A percentile compares a stretch with the other conserved stretches of the same genome.
phyloP scores from a whole-genome alignment of 352 stramenopile species.

The Saprolegnia parasitica region DNA sequence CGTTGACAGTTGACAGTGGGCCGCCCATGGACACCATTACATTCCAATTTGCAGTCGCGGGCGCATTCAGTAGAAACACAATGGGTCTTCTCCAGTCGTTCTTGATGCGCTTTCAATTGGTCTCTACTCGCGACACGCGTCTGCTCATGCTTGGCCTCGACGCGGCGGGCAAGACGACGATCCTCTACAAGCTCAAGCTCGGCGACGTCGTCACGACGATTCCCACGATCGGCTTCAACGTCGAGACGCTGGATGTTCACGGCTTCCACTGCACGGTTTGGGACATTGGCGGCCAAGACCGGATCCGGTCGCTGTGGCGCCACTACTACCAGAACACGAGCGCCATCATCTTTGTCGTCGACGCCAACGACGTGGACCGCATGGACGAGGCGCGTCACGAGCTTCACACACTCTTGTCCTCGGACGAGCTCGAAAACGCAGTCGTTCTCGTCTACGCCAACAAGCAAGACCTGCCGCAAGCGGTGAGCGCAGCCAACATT shows the following conservation, averaged over 20 bases:
- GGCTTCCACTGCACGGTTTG: slow-evolving; percentile 29
- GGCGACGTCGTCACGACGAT: slow-evolving; percentile 30
- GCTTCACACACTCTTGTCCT: not conserved
- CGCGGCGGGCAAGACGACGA: slow-evolving; percentile 30
- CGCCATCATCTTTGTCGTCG: slow-evolving; percentile 31
- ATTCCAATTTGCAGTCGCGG: too few relatives aligned
- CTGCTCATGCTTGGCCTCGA: slow-evolving; percentile 31
- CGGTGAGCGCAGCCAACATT: slow-evolving; percentile 9
- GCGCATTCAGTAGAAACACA: too few relatives aligned
- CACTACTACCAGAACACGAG: slow-evolving; percentile 66
- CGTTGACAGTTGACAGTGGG: too few relatives aligned
- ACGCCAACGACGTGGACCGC: slow-evolving; percentile 27
- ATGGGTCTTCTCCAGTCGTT: too few relatives aligned
- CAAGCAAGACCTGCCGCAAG: slow-evolving; percentile 20
- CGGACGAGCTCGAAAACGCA: slow-evolving; percentile 3
- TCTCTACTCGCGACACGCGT: too few relatives aligned
- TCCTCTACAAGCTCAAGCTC: slow-evolving; percentile 30
- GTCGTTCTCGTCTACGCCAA: slow-evolving; percentile 26
- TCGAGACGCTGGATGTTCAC: slow-evolving; percentile 28
- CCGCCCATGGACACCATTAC: too few relatives aligned
- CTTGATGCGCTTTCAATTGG: too few relatives aligned
- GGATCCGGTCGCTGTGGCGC: slow-evolving; percentile 2
- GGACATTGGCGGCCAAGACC: slow-evolving; percentile 28
- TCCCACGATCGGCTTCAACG: slow-evolving; percentile 32
- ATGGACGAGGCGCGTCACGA: slow-evolving; percentile 26